Evolutionary conservation across 2,329 filamentous ascomycete genomes (phyloP), one percentile per base, ranked within the genome.

Genomic region (Epicoccum nigrum): DNA sequence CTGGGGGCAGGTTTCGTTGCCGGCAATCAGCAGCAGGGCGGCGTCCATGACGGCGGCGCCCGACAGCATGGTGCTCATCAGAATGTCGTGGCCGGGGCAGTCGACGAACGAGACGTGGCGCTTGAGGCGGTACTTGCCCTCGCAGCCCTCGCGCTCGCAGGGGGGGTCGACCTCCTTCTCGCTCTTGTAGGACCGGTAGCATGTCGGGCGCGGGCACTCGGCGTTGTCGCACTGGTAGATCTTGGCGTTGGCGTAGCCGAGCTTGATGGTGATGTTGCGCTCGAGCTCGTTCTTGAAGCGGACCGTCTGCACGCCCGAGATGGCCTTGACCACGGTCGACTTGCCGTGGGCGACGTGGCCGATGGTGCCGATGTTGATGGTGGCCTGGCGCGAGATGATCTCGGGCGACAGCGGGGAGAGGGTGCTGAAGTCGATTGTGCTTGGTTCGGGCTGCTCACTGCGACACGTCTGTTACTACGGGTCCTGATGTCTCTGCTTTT

Each of bases 31-130:
- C 48, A 99, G 86, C 54, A 99, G 85, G 15, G 94, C 94, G 60
- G 94, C 94, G 78, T 99, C 94, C 94, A 99, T 99, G 84, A 99
- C 94, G 60, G 94, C 94, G 67, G 94, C 94, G 71, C 94, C 94
- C 72, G 94, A 99, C 83, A 99, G 87, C 94, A 99, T 99, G 68
- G 94, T 99, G 79, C 93, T 97, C 94, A 99, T 99, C 76, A 99
- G 92, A 92, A 99, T 99, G 80, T 99, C 94, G 90, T 99, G 94
- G 77, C 94, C 94, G 50, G 94, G 94, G 83, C 94, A 97, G 77
- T 97, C 94, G 64, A 97, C 94, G 75, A 97, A 99, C 13, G 90
- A 93, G 62, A 73, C 66, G 45, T 65, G 56, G 27, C 55, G 86
- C 69, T 96, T 79, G 70, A 99, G 79, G 71, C 90, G 82, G 79